phyloP scores from a whole-genome alignment of 2,329 filamentous ascomycete genomes.

The Cucurbitaria berberidis region DNA sequence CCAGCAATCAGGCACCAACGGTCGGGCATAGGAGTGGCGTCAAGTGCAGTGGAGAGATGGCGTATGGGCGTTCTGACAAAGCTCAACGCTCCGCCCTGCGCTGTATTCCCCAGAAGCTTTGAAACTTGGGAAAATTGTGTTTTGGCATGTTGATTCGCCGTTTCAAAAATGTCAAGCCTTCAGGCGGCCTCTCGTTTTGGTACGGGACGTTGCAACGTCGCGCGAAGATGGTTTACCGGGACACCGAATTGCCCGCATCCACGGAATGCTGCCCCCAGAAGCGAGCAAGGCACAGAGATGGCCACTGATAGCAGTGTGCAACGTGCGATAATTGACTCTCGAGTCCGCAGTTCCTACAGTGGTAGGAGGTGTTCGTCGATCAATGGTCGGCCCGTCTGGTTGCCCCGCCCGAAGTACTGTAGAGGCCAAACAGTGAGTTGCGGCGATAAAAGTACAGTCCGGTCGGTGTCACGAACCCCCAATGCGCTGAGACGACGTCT shows the following conservation, averaged over 20 bases:
- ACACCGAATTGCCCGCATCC: conserved; percentile 16
- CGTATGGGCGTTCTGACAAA: conserved; percentile 14
- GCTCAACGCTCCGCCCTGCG: conserved; percentile 31
- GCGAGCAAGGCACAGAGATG: conserved; percentile 8
- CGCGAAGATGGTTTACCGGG: conserved; percentile 16
- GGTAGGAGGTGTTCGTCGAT: conserved; percentile 19
- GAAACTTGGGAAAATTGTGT: conserved; percentile 4
- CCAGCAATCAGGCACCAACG: conserved; percentile 22
- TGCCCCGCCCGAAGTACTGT: too few relatives aligned
- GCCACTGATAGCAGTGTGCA: conserved; percentile 16
- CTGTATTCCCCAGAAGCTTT: conserved; percentile 24
- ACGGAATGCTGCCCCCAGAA: conserved; percentile 15
- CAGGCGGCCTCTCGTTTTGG: conserved; percentile 22
- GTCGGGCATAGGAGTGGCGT: conserved; percentile 8
- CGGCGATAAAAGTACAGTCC: conserved; percentile 16
- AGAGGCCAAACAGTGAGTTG: conserved; percentile 10
- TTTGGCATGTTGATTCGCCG: conserved; percentile 13
- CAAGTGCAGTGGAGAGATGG: conserved; percentile 6
- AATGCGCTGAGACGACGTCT: background rate
- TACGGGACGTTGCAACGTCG: conserved; percentile 36
- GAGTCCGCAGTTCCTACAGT: conserved; percentile 7
- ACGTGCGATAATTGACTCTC: conserved; percentile 31
- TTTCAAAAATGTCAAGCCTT: conserved; percentile 16
- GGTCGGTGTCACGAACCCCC: conserved; percentile 1
- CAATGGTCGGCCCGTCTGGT: conserved; percentile 32